A percentile compares a stretch with the other conserved stretches of the same genome.
These are phyloP conservation scores for Zhuliangozyma parablackwelliae DNA, from an alignment of 1,139 yeast species.

Conservation along the genomic window DNA sequence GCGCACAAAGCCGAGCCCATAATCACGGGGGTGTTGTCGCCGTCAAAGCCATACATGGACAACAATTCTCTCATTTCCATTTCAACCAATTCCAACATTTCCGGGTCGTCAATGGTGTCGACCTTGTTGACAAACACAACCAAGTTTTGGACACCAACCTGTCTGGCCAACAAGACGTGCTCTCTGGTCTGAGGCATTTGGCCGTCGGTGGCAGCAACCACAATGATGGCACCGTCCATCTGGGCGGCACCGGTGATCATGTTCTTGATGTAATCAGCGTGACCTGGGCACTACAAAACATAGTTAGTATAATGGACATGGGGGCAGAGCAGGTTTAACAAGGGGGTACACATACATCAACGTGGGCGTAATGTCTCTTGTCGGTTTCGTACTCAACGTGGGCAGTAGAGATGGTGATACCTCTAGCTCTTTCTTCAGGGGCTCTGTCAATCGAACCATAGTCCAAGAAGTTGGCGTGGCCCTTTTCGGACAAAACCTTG, in stretches of 20 bases:
- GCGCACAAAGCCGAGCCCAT: constrained; percentile 99
- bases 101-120: constrained; percentile 96
- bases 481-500: constrained; percentile 80
- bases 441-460: constrained; percentile 94
- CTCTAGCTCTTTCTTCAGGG: constrained; percentile 99
- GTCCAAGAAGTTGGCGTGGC: constrained; percentile 93
- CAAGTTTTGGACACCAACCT: constrained; percentile 96
- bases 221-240: constrained; percentile 99
- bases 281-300: constrained; percentile 66
- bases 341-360: constrained; percentile 37
- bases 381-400: constrained; percentile 94
- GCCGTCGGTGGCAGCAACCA: constrained; percentile 98
- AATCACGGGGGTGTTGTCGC: constrained; percentile 95
- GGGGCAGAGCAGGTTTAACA: too few relatives aligned
- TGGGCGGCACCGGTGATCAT: constrained; percentile 99
- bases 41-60: constrained; percentile 89
- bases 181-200: constrained; percentile 99
- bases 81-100: constrained; percentile 98
- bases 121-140: constrained; percentile 98
- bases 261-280: constrained; percentile 97
- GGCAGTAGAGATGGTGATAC: constrained; percentile 96
- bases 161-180: constrained; percentile 96
- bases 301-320: too few relatives aligned
- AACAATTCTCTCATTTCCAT: constrained; percentile 99
- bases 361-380: constrained; percentile 93